Percentiles rank a stretch among this genome's conserved stretches.
phyloP scores from a whole-genome alignment of 176 grass and related monocot genomes.

The Rhynchospora breviuscula region DNA sequence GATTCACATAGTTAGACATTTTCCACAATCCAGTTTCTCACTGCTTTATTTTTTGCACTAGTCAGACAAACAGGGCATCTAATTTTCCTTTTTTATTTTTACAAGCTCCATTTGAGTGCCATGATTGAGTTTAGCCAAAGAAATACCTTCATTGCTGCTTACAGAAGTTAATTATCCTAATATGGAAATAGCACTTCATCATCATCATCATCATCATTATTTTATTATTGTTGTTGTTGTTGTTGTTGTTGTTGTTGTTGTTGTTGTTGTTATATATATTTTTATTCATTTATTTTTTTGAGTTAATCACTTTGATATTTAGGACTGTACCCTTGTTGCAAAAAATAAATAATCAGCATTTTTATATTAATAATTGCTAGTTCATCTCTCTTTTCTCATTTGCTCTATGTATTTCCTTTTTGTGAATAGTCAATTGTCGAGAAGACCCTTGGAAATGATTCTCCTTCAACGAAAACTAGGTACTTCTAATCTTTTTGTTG shows the following conservation, averaged over 20 bases:
- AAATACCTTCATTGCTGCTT: too few relatives aligned
- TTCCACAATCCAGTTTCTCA: not conserved
- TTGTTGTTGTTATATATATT: too few relatives aligned
- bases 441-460: slow-evolving; percentile 37
- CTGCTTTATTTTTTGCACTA: slow-evolving; percentile 7
- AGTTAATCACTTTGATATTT: not conserved
- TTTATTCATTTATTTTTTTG: too few relatives aligned
- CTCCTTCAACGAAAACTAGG: slow-evolving; percentile 41
- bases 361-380: not conserved
- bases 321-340: not conserved
- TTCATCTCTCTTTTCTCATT: not conserved
- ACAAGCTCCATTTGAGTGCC: not conserved
- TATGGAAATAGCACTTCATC: too few relatives aligned
- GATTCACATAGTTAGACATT: not conserved
- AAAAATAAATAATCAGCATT: not conserved
- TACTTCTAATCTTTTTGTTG: not conserved
- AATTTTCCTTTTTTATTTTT: not conserved
- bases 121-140: not conserved
- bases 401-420: slow-evolving; percentile 19
- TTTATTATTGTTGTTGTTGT: not conserved
- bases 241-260: too few relatives aligned
- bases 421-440: slow-evolving; percentile 41
- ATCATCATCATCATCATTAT: too few relatives aligned
- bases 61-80: not conserved
- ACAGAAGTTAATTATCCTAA: too few relatives aligned